These are phyloP conservation scores for Camillea tinctor DNA, from an alignment of 2,329 filamentous ascomycete genomes.

Conservation along the genomic window DNA sequence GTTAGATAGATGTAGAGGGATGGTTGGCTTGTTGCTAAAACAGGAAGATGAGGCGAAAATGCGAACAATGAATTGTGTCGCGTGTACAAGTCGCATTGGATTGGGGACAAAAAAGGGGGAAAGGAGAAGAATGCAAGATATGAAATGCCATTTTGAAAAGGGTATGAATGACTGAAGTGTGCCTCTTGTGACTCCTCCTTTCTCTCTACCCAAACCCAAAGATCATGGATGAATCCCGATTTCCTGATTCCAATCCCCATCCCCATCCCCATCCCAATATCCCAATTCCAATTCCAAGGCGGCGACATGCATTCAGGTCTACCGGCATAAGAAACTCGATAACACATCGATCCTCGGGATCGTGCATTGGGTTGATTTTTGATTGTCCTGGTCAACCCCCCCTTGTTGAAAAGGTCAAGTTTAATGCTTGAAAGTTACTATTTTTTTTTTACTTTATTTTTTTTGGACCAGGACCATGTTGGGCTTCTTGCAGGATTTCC, in stretches of 20 bases:
- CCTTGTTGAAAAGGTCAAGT: neutral
- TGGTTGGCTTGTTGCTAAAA: slow-evolving; percentile 1
- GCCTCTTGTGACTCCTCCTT: too few species aligned
- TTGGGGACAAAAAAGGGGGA: neutral
- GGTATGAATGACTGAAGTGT: neutral
- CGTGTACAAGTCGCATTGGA: slow-evolving; percentile 7
- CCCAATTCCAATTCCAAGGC: too few species aligned
- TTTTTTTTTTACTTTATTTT: neutral
- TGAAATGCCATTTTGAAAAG: neutral
- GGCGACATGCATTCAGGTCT: neutral
- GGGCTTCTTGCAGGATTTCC: neutral
- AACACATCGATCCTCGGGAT: neutral
- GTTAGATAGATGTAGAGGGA: too few species aligned
- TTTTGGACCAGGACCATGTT: neutral
- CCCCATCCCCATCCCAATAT: too few species aligned
- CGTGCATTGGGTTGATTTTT: neutral
- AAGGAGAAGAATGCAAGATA: neutral
- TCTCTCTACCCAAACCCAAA: neutral
- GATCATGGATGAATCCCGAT: too few species aligned
- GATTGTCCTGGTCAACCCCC: neutral
- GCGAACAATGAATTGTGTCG: slow-evolving; percentile 9
- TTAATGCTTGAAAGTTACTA: neutral
- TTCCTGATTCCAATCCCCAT: too few species aligned
- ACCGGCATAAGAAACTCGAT: neutral
- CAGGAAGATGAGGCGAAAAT: slow-evolving; percentile 6